Percentiles rank a stretch among this genome's conserved stretches.
Evolutionary conservation across 441 rosid species (phyloP).

Genomic region (Gossypium armourianum): DNA sequence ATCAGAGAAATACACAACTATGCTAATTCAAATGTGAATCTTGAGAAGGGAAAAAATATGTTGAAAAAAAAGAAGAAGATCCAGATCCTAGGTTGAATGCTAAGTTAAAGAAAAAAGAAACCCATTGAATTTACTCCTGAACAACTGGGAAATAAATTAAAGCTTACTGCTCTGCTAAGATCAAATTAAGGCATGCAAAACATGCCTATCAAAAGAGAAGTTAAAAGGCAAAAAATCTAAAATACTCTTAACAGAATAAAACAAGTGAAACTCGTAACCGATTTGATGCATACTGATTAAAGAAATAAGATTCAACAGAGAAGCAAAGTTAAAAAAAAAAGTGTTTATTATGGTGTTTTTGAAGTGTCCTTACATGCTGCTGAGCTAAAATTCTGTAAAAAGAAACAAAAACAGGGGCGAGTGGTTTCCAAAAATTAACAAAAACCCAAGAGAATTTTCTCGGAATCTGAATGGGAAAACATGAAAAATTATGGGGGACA

Average conservation of each 20-base stretch:
- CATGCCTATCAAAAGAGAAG: too few species aligned
- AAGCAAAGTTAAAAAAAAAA: not conserved
- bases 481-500: not conserved
- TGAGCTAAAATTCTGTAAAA: conserved; percentile 5
- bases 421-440: conserved; percentile 7
- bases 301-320: conserved; percentile 1
- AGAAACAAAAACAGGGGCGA: not conserved
- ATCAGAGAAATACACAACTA: conserved; percentile 7
- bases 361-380: conserved; percentile 2
- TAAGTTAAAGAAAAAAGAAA: not conserved
- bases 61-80: conserved; percentile 9
- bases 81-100: not conserved
- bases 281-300: not conserved
- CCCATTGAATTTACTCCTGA: not conserved
- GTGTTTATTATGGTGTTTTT: not conserved
- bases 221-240: too few species aligned
- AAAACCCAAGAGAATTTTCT: conserved; percentile 5
- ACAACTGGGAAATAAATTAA: not conserved
- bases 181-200: not conserved
- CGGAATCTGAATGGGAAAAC: conserved; percentile 11
- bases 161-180: not conserved
- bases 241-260: not conserved
- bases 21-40: conserved; percentile 3
- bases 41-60: not conserved
- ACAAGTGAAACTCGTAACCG: conserved; percentile 4